Evolutionary conservation across 192 early-diverging fungal species (phyloP).

Genomic region (Rhizoclosmatium globosum): DNA sequence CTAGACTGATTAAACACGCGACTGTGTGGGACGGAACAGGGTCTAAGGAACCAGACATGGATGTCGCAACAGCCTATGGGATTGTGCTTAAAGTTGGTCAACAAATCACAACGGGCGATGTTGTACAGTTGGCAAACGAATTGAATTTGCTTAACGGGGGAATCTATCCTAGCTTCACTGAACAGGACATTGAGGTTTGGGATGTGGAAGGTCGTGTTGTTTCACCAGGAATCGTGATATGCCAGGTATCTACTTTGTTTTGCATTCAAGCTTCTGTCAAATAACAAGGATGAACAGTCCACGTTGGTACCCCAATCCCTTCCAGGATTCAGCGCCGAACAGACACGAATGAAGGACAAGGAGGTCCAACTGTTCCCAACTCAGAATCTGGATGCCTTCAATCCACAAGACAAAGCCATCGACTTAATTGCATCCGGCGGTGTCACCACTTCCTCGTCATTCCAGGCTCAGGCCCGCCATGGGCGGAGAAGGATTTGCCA

Average conservation of each 20-base stretch:
- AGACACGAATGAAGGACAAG: conserved; percentile 75
- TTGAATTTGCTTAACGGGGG: background rate
- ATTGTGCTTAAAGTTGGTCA: background rate
- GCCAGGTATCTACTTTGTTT: conserved; percentile 47
- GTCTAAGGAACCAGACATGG: background rate
- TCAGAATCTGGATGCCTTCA: conserved; percentile 74
- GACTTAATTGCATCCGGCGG: conserved; percentile 69
- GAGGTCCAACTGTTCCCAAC: conserved; percentile 62
- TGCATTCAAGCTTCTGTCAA: background rate
- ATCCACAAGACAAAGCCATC: conserved; percentile 69
- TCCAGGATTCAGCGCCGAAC: conserved; percentile 61
- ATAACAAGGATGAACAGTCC: conserved; percentile 12
- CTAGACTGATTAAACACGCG: conserved; percentile 30
- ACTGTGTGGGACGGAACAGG: conserved; percentile 13
- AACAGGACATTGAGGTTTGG: background rate
- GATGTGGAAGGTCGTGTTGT: conserved; percentile 73
- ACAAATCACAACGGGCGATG: background rate
- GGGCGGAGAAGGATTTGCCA: conserved; percentile 75
- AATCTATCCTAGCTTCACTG: background rate
- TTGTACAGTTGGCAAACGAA: background rate
- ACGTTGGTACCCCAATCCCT: conserved; percentile 72
- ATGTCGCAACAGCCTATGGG: background rate
- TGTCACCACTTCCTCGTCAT: conserved; percentile 78
- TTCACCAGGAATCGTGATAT: conserved; percentile 84
- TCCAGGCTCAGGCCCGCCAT: conserved; percentile 81